Evolutionary conservation across 2,329 filamentous ascomycete species (phyloP).

Genomic region (Epichloe bromicola): DNA sequence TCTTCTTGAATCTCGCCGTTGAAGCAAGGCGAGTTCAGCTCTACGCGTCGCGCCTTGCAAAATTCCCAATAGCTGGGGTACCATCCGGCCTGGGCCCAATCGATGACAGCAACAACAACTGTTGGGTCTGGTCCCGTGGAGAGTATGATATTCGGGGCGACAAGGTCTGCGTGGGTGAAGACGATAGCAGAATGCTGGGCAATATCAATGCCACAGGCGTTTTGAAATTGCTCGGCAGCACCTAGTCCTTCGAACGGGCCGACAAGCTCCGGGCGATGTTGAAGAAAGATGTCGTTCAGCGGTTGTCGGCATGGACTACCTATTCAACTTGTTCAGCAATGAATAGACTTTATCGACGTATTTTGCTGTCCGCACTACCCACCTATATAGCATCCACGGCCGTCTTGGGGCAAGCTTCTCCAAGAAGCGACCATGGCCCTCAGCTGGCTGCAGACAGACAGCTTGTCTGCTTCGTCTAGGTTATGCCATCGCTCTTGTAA

Average conservation of each 20-base stretch:
- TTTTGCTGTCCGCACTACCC: not conserved
- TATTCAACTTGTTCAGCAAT: slow-evolving; percentile 11
- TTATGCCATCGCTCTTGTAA: slow-evolving; percentile 10
- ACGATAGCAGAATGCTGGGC: slow-evolving; percentile 9
- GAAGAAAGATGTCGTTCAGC: slow-evolving; percentile 20
- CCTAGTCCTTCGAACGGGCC: slow-evolving; percentile 19
- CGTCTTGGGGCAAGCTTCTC: slow-evolving; percentile 10
- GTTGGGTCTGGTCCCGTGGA: slow-evolving; percentile 8
- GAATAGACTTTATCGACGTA: slow-evolving; percentile 3
- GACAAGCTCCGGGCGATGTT: slow-evolving; percentile 7
- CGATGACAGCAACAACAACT: slow-evolving; percentile 13
- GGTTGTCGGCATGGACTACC: slow-evolving; percentile 16
- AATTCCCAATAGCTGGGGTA: slow-evolving; percentile 22
- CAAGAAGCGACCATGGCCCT: slow-evolving; percentile 10
- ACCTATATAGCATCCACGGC: slow-evolving; percentile 10
- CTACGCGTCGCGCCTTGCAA: slow-evolving; percentile 16
- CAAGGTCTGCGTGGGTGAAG: slow-evolving; percentile 16
- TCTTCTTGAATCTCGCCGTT: slow-evolving; percentile 14
- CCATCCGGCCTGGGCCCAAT: slow-evolving; percentile 20
- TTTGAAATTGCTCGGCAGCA: slow-evolving; percentile 19
- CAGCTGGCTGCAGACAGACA: slow-evolving; percentile 19
- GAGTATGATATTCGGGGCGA: slow-evolving; percentile 14
- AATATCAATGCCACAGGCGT: slow-evolving; percentile 18
- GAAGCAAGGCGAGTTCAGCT: slow-evolving; percentile 11
- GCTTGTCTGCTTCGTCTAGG: slow-evolving; percentile 10